Base-by-base conservation (phyloP, 805 yeast species). In the Kuraishia molischiana region DNA sequence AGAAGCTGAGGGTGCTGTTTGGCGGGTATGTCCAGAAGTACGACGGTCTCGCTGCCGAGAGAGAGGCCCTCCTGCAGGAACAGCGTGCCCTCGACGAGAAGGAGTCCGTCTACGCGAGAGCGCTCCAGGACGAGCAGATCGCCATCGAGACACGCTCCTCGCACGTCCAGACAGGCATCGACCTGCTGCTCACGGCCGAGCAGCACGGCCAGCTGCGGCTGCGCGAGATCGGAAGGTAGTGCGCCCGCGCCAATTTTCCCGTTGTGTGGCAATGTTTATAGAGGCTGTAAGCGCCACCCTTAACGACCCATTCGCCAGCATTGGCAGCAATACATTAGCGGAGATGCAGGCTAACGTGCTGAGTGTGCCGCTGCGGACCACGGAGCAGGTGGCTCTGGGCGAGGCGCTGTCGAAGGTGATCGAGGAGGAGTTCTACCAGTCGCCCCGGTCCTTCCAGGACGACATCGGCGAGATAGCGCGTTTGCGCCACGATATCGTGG, bases 401-500 rank as follows among this genome's bases (percentile, higher is more conserved):
- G 43, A 48, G 2, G 53, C 45, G 24, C 45, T 66, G 21, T 39
- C 56, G 2, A 44, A 46, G 9, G 52, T 64, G 17, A 73, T 75
- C 18, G 55, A 60, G 33, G 45, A 51, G 8, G 72, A 72, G 37
- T 62, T 56, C 34, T 57, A 51, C 34, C 69, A 64, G 44, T 44
- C 61, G 4, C 45, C 62, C 0, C 42, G 60, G 3, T 39, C 48
- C 14, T 62, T 54, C 40, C 49, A 45, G 8, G 29, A 38, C 4
- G 56, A 53, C 32, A 43, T 79, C 10, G 51, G 54, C 4, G 56
- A 59, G 24, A 52, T 80, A 4, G 60, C 66, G 22, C 50, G 53
- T 1, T 46, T 75, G 19, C 62, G 92, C 37, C 57, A 58, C 15
- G 50, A 51, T n/a, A 53, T 70, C 1, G 46, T 63, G 6, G 56